Conservation (phyloP, 441 rosid species). For the Bruguiera hainesii region DNA sequence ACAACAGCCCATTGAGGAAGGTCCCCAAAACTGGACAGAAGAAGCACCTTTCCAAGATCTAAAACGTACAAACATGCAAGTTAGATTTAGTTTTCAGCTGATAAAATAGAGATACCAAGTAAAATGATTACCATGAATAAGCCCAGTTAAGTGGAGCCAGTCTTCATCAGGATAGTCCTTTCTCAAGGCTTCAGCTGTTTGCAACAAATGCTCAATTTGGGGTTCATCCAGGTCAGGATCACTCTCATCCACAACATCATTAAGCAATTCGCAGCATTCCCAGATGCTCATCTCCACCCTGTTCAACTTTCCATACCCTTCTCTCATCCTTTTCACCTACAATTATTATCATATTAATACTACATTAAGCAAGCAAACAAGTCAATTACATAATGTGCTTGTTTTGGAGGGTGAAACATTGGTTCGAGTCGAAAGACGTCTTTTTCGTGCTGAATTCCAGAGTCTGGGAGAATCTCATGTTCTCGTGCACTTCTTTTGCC, state of each 20-base stretch:
- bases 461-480: no score
- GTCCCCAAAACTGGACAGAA: slow-evolving; percentile 64
- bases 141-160: slow-evolving; percentile 66
- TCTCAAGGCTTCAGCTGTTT: slow-evolving; percentile 89
- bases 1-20: slow-evolving; percentile 99
- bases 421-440: no score
- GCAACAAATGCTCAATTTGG: slow-evolving; percentile 81
- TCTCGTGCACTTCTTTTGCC: no score
- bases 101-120: no score
- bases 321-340: slow-evolving; percentile 69
- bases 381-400: no score
- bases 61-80: not conserved
- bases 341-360: not conserved
- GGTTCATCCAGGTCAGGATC: slow-evolving; percentile 96
- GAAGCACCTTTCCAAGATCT: slow-evolving; percentile 92
- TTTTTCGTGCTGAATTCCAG: no score
- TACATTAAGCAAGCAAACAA: no score
- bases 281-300: slow-evolving; percentile 83
- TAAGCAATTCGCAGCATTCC: slow-evolving; percentile 91
- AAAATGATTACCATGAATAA: slow-evolving; percentile 61
- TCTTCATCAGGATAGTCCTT: slow-evolving; percentile 29
- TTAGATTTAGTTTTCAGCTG: no score
- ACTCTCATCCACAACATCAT: slow-evolving; percentile 79
- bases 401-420: no score
- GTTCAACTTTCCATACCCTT: slow-evolving; percentile 59